A percentile compares a stretch with the other conserved stretches of the same genome.
Conservation (phyloP, 2,329 filamentous ascomycete species). For the Aquanectria penicillioides region DNA sequence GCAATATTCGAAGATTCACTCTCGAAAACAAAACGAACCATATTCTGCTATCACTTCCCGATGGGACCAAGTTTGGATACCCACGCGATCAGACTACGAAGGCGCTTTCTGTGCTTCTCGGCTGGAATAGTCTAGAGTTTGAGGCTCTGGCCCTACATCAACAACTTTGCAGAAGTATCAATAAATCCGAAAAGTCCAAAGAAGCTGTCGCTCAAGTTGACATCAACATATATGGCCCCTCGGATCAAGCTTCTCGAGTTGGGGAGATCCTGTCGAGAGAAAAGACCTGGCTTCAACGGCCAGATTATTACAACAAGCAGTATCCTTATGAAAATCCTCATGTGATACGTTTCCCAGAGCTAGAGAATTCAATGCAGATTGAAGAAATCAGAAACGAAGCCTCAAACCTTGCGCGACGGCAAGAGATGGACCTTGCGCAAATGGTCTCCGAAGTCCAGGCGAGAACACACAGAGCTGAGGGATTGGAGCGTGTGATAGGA, state of each 20-base stretch:
- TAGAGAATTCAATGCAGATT: neutral
- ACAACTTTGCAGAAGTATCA: constrained; percentile 37
- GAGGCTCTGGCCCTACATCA: constrained; percentile 15
- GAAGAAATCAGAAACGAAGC: constrained; percentile 4
- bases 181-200: constrained; percentile 34
- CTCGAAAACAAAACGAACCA: neutral
- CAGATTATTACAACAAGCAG: constrained; percentile 33
- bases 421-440: neutral
- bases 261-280: constrained; percentile 42
- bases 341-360: constrained; percentile 11
- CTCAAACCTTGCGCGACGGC: neutral
- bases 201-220: constrained; percentile 43
- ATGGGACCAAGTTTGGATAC: constrained; percentile 5
- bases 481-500: constrained; percentile 31
- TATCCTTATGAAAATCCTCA: constrained; percentile 26
- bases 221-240: constrained; percentile 51
- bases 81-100: neutral
- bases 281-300: constrained; percentile 49
- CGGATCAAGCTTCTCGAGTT: constrained; percentile 25
- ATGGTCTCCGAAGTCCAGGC: constrained; percentile 32
- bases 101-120: neutral
- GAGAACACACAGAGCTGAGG: constrained; percentile 28
- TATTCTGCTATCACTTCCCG: neutral
- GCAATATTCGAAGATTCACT: neutral
- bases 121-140: constrained; percentile 5